Conservation (phyloP, 768 basidiomycete species). For the Rhodotorula diobovata region DNA sequence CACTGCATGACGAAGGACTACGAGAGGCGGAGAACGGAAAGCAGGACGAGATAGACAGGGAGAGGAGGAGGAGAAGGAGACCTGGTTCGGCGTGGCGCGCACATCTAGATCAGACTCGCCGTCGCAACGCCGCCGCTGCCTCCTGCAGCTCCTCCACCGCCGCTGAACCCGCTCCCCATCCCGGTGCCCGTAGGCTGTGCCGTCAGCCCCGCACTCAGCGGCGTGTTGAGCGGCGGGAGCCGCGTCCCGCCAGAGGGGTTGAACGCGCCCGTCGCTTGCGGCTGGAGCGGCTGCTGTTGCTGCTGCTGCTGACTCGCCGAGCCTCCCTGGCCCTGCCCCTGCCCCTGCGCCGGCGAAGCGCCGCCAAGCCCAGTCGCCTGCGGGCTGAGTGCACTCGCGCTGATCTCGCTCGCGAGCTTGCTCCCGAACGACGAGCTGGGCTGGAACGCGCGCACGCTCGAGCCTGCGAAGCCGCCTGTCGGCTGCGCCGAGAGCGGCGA, state of each 20-base stretch:
- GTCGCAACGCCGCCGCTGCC: not conserved
- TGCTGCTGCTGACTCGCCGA: too few relatives aligned
- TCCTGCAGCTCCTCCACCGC: not conserved
- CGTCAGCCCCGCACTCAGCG: constrained; percentile 1
- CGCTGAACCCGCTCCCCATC: not conserved
- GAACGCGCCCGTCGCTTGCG: constrained; percentile 24
- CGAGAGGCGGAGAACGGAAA: not conserved
- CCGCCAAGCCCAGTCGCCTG: constrained; percentile 3
- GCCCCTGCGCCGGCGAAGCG: too few relatives aligned
- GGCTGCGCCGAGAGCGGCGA: constrained; percentile 20
- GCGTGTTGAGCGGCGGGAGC: constrained; percentile 30
- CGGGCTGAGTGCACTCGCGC: not conserved
- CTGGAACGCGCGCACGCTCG: constrained; percentile 41
- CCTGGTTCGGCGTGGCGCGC: too few relatives aligned
- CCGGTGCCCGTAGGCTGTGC: constrained; percentile 8
- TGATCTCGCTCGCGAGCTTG: constrained; percentile 22
- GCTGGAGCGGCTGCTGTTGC: not conserved
- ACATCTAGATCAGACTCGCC: constrained; percentile 2
- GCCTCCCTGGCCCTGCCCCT: too few relatives aligned
- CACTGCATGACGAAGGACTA: too few relatives aligned
- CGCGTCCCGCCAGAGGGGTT: constrained; percentile 27
- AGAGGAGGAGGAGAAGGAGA: not conserved
- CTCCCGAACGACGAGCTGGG: constrained; percentile 42
- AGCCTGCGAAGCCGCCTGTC: constrained; percentile 25
- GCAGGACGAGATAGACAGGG: not conserved